A percentile compares a stretch with the other conserved stretches of the same genome.
phyloP scores from a whole-genome alignment of 2,329 filamentous ascomycete species.

The Paecilomyces formosus region DNA sequence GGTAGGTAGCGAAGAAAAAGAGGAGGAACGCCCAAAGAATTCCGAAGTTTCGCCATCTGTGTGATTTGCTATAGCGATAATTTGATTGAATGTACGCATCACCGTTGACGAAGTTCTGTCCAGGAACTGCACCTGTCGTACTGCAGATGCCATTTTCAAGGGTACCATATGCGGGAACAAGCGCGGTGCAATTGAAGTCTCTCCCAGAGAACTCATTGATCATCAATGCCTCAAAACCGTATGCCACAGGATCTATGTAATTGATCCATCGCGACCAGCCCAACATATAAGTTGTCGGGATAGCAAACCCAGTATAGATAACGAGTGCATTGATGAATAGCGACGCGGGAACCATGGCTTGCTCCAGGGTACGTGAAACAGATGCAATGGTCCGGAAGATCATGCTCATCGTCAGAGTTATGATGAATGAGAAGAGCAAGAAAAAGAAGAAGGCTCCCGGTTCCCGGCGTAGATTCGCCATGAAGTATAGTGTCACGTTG shows the following conservation, averaged over 20 bases:
- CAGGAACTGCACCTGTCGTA: constrained; percentile 51
- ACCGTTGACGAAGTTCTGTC: constrained; percentile 47
- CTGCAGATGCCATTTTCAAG: constrained; percentile 47
- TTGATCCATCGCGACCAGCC: constrained; percentile 78
- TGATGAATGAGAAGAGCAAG: constrained; percentile 65
- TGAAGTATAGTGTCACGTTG: constrained; percentile 78
- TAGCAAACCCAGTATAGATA: constrained; percentile 45
- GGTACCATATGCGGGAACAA: constrained; percentile 32
- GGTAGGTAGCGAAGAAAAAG: constrained; percentile 56
- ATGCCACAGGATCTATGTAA: constrained; percentile 71
- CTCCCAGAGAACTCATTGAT: constrained; percentile 72
- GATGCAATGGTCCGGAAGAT: constrained; percentile 78
- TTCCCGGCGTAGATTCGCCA: constrained; percentile 71
- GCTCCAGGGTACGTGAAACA: constrained; percentile 58
- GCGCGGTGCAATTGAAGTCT: constrained; percentile 45
- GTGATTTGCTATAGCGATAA: constrained; percentile 50
- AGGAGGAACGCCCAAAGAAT: constrained; percentile 59
- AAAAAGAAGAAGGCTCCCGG: constrained; percentile 79
- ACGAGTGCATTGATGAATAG: constrained; percentile 38
- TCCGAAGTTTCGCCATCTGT: constrained; percentile 64
- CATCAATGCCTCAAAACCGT: constrained; percentile 73
- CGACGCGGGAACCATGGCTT: constrained; percentile 50
- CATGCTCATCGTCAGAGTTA: constrained; percentile 75
- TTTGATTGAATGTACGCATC: constrained; percentile 49
- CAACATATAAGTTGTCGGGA: constrained; percentile 55